Evolutionary conservation across 2,329 filamentous ascomycete genomes (phyloP), one percentile per base, ranked within the genome.

Genomic region (Fusarium sp.): DNA sequence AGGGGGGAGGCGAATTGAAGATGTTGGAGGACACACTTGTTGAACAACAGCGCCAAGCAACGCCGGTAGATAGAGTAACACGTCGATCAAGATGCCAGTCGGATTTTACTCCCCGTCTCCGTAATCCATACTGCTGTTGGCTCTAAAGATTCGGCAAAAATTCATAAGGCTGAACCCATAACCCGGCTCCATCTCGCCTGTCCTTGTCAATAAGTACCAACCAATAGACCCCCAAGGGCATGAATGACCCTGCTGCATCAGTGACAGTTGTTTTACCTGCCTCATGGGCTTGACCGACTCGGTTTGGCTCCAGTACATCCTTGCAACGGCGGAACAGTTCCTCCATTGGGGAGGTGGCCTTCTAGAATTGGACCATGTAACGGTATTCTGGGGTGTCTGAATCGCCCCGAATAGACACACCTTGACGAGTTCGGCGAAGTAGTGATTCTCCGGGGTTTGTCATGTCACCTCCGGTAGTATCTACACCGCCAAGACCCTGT

Each of bases 111-210:
- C 34, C 20, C 14, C 20, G 14, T 29, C 27, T 20, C 18, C 24
- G 5, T 14, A 20, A 50, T 20, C 6, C 20, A 47, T 35, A 24
- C 29, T 29, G 16, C n/a, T 11, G 27, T 61, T 45, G 58, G 31
- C 14, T 47, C 18, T 60, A 45, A 31, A 60, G 6, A 10, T 27
- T 47, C 38, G 14, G 22, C 27, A 47, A 6, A 45, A 13, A 60
- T 40, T 40, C 24, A 27, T 47, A 62, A 62, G 59, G 59, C 59
- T 62, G 59, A 62, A 50, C 47, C 27, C 20, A 20, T 50, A 16
- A 10, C 16, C 16, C 40, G 40, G 29, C 45, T 42, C 29, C 29
- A 38, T 24, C 40, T 22, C 27, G 38, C 58, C 20, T 34, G 38
- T 24, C 40, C 40, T 47, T 34, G 58, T n/a, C 38, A 24, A 11